Conservation (phyloP, 2,329 filamentous ascomycete genomes). For the Dactylellina parvicollis region DNA sequence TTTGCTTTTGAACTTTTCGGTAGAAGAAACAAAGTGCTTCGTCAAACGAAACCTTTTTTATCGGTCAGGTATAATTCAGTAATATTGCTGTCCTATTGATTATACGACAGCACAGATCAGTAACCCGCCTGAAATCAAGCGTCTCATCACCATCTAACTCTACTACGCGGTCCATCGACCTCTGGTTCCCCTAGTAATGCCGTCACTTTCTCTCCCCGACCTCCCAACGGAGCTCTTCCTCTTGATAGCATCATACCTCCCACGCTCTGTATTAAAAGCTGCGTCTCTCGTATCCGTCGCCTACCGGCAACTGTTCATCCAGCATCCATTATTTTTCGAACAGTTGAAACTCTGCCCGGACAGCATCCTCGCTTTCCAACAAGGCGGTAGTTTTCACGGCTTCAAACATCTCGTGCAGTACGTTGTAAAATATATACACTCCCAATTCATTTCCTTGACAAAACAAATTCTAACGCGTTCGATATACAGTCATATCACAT, state of each 20-base stretch:
- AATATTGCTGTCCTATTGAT: too few relatives aligned
- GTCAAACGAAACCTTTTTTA: too few relatives aligned
- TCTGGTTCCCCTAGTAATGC: neutral
- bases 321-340: neutral
- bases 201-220: neutral
- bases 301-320: neutral
- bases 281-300: neutral
- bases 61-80: too few relatives aligned
- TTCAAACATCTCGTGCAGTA: neutral
- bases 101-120: too few relatives aligned
- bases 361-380: neutral
- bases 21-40: too few relatives aligned
- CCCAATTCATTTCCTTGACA: too few relatives aligned
- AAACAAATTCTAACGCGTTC: too few relatives aligned
- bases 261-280: neutral
- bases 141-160: too few relatives aligned
- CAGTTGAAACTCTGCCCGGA: neutral
- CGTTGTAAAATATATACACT: too few relatives aligned
- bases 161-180: neutral
- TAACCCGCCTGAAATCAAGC: too few relatives aligned
- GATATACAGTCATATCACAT: too few relatives aligned
- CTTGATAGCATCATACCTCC: neutral
- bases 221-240: neutral
- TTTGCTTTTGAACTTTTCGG: too few relatives aligned
- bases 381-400: neutral